Conservation (phyloP, 805 yeast species). For the Metschnikowia kunwiensis region DNA sequence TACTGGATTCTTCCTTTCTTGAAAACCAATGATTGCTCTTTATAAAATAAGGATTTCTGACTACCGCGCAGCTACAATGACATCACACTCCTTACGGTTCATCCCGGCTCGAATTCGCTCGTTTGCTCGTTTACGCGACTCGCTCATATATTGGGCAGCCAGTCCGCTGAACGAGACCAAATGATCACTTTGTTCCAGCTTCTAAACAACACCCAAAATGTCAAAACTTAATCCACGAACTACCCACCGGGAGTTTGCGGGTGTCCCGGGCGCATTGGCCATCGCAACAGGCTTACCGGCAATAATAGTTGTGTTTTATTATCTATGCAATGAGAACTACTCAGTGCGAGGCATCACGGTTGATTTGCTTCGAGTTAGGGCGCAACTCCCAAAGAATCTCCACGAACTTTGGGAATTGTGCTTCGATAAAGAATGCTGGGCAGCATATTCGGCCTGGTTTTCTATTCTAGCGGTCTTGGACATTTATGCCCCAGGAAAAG, state of each 20-base stretch:
- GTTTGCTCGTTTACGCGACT: conserved; percentile 11
- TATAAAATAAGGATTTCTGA: too few relatives aligned
- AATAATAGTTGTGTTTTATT: conserved; percentile 55
- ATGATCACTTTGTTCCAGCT: background rate
- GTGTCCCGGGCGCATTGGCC: conserved; percentile 67
- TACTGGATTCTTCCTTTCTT: too few relatives aligned
- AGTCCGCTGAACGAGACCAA: background rate
- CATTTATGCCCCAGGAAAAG: conserved; percentile 62
- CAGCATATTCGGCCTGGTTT: conserved; percentile 72
- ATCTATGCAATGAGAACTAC: conserved; percentile 60
- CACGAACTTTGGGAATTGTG: conserved; percentile 26
- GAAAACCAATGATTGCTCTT: too few relatives aligned
- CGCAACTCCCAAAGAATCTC: conserved; percentile 31
- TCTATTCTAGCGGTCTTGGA: conserved; percentile 61
- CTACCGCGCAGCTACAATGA: too few relatives aligned
- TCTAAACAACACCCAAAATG: conserved; percentile 4
- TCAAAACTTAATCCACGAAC: conserved; percentile 67
- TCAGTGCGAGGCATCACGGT: conserved; percentile 47
- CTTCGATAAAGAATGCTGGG: conserved; percentile 54
- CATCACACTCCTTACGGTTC: too few relatives aligned
- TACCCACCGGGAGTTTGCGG: conserved; percentile 69
- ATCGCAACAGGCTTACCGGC: conserved; percentile 68
- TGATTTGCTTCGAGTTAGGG: conserved; percentile 36
- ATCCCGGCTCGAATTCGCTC: background rate
- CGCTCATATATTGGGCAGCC: conserved; percentile 1